Conservation (phyloP, 2,329 filamentous ascomycete species). For the Trichoderma polysporum region DNA sequence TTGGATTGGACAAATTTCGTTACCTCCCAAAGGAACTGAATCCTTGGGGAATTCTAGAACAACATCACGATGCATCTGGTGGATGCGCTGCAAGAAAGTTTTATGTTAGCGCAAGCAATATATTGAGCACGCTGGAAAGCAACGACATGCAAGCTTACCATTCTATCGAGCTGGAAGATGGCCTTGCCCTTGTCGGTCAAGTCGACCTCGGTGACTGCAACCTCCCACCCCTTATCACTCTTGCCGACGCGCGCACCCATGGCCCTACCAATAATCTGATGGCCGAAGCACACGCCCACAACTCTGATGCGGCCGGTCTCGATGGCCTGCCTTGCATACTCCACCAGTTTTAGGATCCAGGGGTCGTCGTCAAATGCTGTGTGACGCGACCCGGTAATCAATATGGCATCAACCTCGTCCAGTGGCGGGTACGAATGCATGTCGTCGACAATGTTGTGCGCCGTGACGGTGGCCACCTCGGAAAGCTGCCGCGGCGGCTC, state of each 20-base stretch:
- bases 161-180: slow-evolving; percentile 39
- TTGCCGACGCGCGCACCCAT: slow-evolving; percentile 39
- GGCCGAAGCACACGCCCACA: slow-evolving; percentile 49
- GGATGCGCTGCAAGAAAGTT: slow-evolving; percentile 34
- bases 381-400: slow-evolving; percentile 73
- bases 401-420: slow-evolving; percentile 74
- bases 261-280: slow-evolving; percentile 48
- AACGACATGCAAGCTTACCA: slow-evolving; percentile 28
- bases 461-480: slow-evolving; percentile 56
- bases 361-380: slow-evolving; percentile 44
- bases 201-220: slow-evolving; percentile 43
- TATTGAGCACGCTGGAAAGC: background rate
- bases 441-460: slow-evolving; percentile 69
- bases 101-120: slow-evolving; percentile 4
- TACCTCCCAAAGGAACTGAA: slow-evolving; percentile 43
- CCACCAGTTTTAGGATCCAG: slow-evolving; percentile 46
- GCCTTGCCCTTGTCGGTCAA: slow-evolving; percentile 42
- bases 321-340: slow-evolving; percentile 38
- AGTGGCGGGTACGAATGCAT: slow-evolving; percentile 68
- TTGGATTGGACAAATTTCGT: slow-evolving; percentile 43
- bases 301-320: slow-evolving; percentile 59
- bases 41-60: slow-evolving; percentile 41
- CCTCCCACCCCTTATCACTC: slow-evolving; percentile 45
- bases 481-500: slow-evolving; percentile 41
- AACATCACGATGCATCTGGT: slow-evolving; percentile 51